phyloP scores from a whole-genome alignment of 176 grass and related monocot genomes.

The Alopecurus myosuroides region DNA sequence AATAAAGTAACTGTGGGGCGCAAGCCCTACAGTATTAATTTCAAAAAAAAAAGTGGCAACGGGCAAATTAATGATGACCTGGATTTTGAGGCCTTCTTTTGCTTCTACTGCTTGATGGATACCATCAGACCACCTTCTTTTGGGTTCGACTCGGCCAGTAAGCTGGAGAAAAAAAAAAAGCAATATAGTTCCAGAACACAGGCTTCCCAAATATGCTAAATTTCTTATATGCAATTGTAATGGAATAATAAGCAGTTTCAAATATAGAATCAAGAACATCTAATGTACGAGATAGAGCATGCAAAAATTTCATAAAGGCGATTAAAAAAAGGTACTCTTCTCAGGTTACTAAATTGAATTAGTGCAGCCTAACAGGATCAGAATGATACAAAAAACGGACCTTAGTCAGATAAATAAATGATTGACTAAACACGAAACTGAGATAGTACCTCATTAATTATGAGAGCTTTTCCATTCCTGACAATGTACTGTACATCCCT shows the following conservation, averaged over 20 bases:
- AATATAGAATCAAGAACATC: not conserved
- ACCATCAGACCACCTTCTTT: conserved; percentile 98
- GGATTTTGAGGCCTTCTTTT: conserved; percentile 92
- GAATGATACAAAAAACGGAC: not conserved
- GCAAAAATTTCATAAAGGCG: not conserved
- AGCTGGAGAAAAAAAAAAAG: conserved; percentile 51
- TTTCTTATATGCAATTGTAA: not conserved
- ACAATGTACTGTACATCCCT: conserved; percentile 95
- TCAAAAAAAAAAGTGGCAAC: too few species aligned
- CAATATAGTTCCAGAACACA: conserved; percentile 19
- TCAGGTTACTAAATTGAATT: not conserved
- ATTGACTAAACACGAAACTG: not conserved
- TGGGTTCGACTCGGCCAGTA: conserved; percentile 86
- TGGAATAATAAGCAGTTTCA: not conserved
- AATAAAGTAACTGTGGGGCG: too few species aligned
- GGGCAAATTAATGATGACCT: conserved; percentile 43
- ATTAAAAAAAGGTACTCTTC: not conserved
- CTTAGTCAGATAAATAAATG: not conserved
- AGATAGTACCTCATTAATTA: conserved; percentile 83
- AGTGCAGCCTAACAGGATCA: not conserved
- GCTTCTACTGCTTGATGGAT: conserved; percentile 99
- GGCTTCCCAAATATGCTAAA: conserved; percentile 4
- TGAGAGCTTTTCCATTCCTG: conserved; percentile 81
- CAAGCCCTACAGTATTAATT: too few species aligned
- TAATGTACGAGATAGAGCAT: not conserved